phyloP scores from a whole-genome alignment of 257 asterid species.

The Dorcoceras hygrometricum region DNA sequence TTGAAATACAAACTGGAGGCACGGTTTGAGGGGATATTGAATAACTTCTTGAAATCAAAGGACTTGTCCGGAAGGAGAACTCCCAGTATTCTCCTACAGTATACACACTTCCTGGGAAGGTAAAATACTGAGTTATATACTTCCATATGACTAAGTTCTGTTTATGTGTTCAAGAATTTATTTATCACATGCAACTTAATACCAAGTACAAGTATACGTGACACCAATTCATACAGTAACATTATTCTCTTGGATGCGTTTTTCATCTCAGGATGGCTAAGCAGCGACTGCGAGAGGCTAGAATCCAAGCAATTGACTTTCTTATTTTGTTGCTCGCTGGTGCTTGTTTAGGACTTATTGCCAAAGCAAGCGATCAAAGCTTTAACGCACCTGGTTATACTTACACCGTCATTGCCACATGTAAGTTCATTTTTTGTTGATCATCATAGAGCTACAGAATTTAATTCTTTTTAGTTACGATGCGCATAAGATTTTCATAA shows the following conservation, averaged over 20 bases:
- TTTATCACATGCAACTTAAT: not conserved
- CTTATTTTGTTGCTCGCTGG: slow-evolving; percentile 90
- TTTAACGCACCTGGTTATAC: slow-evolving; percentile 87
- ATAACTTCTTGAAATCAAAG: slow-evolving; percentile 53
- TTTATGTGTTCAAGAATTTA: not conserved
- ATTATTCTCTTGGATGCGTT: slow-evolving; percentile 16
- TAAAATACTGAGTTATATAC: slow-evolving; percentile 16
- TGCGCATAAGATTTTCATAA: not conserved
- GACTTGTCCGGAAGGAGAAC: slow-evolving; percentile 81
- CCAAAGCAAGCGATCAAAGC: slow-evolving; percentile 67
- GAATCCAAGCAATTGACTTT: slow-evolving; percentile 71
- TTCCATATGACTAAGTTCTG: not conserved
- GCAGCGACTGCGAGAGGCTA: slow-evolving; percentile 84
- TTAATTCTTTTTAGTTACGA: not conserved
- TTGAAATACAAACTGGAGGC: slow-evolving; percentile 50
- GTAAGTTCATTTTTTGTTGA: slow-evolving; percentile 41
- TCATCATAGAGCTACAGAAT: not conserved
- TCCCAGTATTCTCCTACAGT: slow-evolving; percentile 61
- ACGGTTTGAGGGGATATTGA: slow-evolving; percentile 44
- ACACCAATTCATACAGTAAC: not conserved
- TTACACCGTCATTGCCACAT: slow-evolving; percentile 84
- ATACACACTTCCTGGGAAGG: slow-evolving; percentile 78
- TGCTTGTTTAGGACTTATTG: slow-evolving; percentile 76
- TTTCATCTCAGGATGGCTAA: slow-evolving; percentile 60
- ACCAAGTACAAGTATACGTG: not conserved